Base-by-base conservation (phyloP, 768 basidiomycete species). In the Pulveroboletus sp. region DNA sequence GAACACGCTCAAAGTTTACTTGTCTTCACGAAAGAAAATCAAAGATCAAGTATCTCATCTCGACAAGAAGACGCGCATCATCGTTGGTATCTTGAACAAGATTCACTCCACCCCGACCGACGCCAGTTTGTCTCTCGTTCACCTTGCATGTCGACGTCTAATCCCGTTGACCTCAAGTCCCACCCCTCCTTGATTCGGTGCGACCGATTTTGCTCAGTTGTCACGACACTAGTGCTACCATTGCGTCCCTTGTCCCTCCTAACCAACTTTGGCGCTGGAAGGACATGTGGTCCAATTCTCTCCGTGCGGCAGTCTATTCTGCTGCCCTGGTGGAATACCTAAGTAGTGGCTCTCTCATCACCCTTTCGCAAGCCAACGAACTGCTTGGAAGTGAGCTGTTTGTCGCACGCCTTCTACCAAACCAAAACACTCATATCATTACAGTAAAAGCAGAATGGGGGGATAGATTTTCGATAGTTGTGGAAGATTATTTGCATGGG, bases 181-280 rank as follows among this genome's bases (percentile, higher is more conserved):
- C 81, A 6, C 67, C 68, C 16, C 71, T 91, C 5, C 63, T 90
- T 27, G 76, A 78, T 43, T 69, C 75, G 13, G 76, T 86, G 13
- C 74, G 70, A 33, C 82, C 85, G 2, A 69, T 79, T 9, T 61
- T 90, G 24, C 59, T 66, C 11, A 77, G 76, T 53, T 90, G 82
- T 55, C 70, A 69, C 48, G 77, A 75, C 17, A 75, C 72, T 8
- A 75, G 65, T 10, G 68, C 71, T 20, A 71, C 72, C 1, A 68
- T 92, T n/a, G 82, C 81, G 6, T 67, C 59, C 6, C 72, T 83
- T 27, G 72, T 89, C 21, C 89, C 89, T 24, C 73, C 72, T 25
- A 80, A 85, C 56, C 85, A 90, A 54, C 82, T 87, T 52, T 91
- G 89, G 89, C 75, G 81, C 47, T 91, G 85, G 85, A 89, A 86